Evolutionary conservation across 2,329 filamentous ascomycete genomes (phyloP).

Genomic region (Phoma sp.): DNA sequence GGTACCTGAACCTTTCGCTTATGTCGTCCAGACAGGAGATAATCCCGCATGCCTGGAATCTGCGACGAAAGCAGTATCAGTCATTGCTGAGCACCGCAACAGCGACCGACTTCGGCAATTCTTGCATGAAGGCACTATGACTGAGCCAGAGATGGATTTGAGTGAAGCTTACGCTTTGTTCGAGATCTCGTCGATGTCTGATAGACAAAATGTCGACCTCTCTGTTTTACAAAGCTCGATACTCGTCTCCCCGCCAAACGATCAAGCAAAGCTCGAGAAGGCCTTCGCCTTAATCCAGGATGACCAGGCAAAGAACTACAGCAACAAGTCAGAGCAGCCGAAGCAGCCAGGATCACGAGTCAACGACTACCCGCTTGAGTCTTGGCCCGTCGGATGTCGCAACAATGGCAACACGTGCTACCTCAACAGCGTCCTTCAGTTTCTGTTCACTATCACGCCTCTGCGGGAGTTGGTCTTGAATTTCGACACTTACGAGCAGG

Average conservation of each 20-base stretch:
- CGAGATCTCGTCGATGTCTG: slow-evolving; percentile 56
- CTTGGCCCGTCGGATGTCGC: slow-evolving; percentile 81
- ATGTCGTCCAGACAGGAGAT: slow-evolving; percentile 54
- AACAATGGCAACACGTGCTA: slow-evolving; percentile 99
- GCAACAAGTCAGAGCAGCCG: slow-evolving; percentile 18
- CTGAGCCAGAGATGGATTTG: slow-evolving; percentile 59
- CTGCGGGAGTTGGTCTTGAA: slow-evolving; percentile 81
- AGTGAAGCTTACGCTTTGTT: slow-evolving; percentile 47
- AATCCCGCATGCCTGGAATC: slow-evolving; percentile 56
- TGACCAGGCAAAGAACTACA: slow-evolving; percentile 35
- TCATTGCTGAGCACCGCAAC: slow-evolving; percentile 65
- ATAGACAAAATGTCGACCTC: slow-evolving; percentile 59
- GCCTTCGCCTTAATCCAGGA: slow-evolving; percentile 55
- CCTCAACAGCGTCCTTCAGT: slow-evolving; percentile 93
- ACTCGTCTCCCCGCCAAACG: slow-evolving; percentile 51
- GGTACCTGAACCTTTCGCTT: slow-evolving; percentile 3
- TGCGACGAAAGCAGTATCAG: slow-evolving; percentile 60
- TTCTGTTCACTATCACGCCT: slow-evolving; percentile 86
- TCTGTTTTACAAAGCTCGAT: slow-evolving; percentile 42
- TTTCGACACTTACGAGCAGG: slow-evolving; percentile 73
- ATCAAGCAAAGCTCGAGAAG: slow-evolving; percentile 52
- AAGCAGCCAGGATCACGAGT: slow-evolving; percentile 24
- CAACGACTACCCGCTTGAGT: slow-evolving; percentile 44
- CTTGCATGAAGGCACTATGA: slow-evolving; percentile 58
- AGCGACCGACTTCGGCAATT: slow-evolving; percentile 61